These are phyloP conservation scores for Barbatosphaeria neglecta DNA, from an alignment of 495 filamentous ascomycete genomes.

Conservation along the genomic window DNA sequence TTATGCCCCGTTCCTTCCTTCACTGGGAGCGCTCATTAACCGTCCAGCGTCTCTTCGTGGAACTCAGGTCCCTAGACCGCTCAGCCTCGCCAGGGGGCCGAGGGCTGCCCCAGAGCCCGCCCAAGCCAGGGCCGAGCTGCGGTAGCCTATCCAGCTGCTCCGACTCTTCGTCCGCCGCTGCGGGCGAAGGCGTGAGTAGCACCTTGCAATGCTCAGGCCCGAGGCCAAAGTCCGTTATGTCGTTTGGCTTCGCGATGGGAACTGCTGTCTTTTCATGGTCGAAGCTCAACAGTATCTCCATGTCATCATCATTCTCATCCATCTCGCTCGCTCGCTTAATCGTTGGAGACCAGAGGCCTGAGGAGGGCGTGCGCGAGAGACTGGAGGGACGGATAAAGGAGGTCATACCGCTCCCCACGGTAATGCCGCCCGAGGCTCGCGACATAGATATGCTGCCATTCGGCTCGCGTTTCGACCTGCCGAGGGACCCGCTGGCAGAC, in stretches of 20 bases:
- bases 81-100: slow-evolving; percentile 23
- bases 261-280: slow-evolving; percentile 13
- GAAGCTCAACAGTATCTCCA: slow-evolving; percentile 36
- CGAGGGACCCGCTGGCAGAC: slow-evolving; percentile 19
- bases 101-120: slow-evolving; percentile 27
- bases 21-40: slow-evolving; percentile 23
- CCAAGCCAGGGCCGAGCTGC: slow-evolving; percentile 11
- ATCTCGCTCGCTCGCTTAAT: slow-evolving; percentile 11
- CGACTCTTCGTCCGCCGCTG: background rate
- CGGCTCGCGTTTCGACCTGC: slow-evolving; percentile 17
- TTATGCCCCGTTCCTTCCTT: too few species aligned
- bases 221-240: background rate
- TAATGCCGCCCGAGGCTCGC: slow-evolving; percentile 15
- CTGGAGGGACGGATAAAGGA: slow-evolving; percentile 14
- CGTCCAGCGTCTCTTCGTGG: slow-evolving; percentile 33
- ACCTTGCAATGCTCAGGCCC: background rate
- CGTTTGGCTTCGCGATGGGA: slow-evolving; percentile 1
- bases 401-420: slow-evolving; percentile 20
- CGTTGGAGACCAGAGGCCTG: slow-evolving; percentile 25
- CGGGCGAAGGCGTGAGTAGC: background rate
- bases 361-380: slow-evolving; percentile 13
- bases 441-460: background rate
- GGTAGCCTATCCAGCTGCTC: slow-evolving; percentile 2
- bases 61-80: slow-evolving; percentile 19
- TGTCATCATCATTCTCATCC: slow-evolving; percentile 25